Evolutionary conservation across 176 grass and related monocot species (phyloP).

Genomic region (Carex pumila): DNA sequence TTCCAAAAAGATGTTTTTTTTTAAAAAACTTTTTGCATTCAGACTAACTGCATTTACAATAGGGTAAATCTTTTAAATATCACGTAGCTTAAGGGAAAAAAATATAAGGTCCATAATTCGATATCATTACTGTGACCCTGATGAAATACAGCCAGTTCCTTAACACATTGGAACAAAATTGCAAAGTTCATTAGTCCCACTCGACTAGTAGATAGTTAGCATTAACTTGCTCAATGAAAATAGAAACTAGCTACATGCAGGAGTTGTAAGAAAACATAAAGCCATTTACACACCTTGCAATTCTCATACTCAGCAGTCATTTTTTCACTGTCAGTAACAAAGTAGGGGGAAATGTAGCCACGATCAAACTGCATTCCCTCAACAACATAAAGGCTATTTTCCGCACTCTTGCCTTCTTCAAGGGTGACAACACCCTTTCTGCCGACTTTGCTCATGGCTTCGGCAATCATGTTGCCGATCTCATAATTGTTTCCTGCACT

Average conservation of each 20-base stretch:
- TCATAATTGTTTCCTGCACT: conserved; percentile 96
- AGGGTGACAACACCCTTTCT: conserved; percentile 95
- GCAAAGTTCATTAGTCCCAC: not conserved
- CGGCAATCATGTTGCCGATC: conserved; percentile 93
- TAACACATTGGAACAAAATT: not conserved
- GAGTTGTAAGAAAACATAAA: not conserved
- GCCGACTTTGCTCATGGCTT: conserved; percentile 96
- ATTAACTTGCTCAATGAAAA: not conserved
- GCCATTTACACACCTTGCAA: conserved; percentile 56
- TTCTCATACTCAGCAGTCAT: conserved; percentile 91
- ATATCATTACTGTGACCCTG: not conserved
- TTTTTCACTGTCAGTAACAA: conserved; percentile 96
- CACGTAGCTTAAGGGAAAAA: not conserved
- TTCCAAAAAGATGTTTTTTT: not conserved
- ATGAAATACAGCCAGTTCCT: not conserved
- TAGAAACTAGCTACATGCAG: not conserved
- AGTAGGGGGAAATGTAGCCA: conserved; percentile 95
- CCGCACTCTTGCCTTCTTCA: conserved; percentile 86
- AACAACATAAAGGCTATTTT: conserved; percentile 87
- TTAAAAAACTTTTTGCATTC: not conserved
- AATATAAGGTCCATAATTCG: not conserved
- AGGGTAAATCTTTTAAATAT: not conserved
- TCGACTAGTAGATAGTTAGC: not conserved
- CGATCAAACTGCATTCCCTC: conserved; percentile 99
- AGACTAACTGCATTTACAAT: not conserved